These are phyloP conservation scores for Filobasidium wieringae DNA, from an alignment of 768 basidiomycete genomes.

Conservation along the genomic window DNA sequence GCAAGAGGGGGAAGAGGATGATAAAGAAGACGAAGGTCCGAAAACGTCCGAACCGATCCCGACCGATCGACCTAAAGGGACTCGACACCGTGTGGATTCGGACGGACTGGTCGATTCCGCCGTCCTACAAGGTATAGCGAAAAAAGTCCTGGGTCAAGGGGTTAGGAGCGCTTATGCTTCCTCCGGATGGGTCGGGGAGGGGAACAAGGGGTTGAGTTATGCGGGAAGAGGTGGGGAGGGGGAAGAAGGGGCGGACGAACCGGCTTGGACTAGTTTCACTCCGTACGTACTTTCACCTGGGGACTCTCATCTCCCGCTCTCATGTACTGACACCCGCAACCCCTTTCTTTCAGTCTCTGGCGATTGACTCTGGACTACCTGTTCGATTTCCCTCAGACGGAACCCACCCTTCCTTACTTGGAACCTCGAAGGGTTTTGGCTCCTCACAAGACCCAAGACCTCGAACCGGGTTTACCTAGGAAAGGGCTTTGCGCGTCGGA, in stretches of 20 bases:
- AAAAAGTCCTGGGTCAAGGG: constrained; percentile 21
- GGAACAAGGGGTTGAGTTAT: constrained; percentile 42
- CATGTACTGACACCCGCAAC: neutral
- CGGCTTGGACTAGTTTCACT: constrained; percentile 79
- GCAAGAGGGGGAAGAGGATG: constrained; percentile 23
- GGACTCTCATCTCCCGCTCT: neutral
- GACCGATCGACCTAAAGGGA: constrained; percentile 60
- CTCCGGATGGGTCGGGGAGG: constrained; percentile 15
- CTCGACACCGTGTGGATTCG: constrained; percentile 48
- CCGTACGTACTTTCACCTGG: constrained; percentile 41
- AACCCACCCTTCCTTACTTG: constrained; percentile 24
- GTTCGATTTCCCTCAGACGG: constrained; percentile 47
- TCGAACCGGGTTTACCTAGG: constrained; percentile 67
- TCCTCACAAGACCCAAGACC: constrained; percentile 50
- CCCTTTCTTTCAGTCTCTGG: constrained; percentile 46
- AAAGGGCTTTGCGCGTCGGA: constrained; percentile 71
- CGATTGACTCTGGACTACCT: constrained; percentile 80
- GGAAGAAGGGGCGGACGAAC: constrained; percentile 55
- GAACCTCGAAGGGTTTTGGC: constrained; percentile 49
- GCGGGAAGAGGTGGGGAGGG: constrained; percentile 44
- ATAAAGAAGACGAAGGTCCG: constrained; percentile 16
- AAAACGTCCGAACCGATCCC: constrained; percentile 44
- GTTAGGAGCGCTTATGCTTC: constrained; percentile 58
- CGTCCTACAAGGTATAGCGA: constrained; percentile 50
- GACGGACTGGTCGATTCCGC: constrained; percentile 60